phyloP scores from a whole-genome alignment of 192 early-diverging fungal genomes.

The Podila clonocystis region DNA sequence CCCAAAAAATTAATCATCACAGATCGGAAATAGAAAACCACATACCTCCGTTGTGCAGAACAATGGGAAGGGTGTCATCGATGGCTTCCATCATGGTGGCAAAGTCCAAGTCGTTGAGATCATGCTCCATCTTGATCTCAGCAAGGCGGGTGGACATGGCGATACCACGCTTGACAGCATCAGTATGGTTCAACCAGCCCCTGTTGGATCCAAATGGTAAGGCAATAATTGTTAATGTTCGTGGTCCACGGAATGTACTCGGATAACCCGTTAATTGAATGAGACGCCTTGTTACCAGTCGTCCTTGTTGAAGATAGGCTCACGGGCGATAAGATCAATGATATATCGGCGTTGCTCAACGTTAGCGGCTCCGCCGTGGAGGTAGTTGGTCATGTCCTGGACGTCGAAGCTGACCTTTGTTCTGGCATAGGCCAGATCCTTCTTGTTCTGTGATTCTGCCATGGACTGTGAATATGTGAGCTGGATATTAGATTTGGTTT shows the following conservation, averaged over 20 bases:
- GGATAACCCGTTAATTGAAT: not conserved
- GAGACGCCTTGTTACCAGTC: conserved; percentile 23
- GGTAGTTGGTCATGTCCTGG: conserved; percentile 76
- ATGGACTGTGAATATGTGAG: not conserved
- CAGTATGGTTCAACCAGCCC: conserved; percentile 45
- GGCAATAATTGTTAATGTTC: not conserved
- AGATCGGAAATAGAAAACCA: too few species aligned
- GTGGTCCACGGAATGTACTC: too few species aligned
- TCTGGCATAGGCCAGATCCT: conserved; percentile 72
- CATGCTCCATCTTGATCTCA: conserved; percentile 50
- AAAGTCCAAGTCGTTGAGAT: conserved; percentile 46
- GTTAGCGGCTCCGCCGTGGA: conserved; percentile 68
- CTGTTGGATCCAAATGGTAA: not conserved
- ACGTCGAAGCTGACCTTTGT: conserved; percentile 74
- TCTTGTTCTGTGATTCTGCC: conserved; percentile 31
- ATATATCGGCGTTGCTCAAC: conserved; percentile 44
- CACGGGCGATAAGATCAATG: conserved; percentile 37
- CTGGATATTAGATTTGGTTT: too few species aligned
- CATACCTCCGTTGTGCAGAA: conserved; percentile 30
- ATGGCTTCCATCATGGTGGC: conserved; percentile 41
- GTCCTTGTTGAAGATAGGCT: conserved; percentile 44
- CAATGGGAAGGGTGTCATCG: conserved; percentile 37
- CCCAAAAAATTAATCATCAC: too few species aligned
- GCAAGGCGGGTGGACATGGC: conserved; percentile 48
- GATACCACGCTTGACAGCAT: conserved; percentile 48